A percentile compares a stretch with the other conserved stretches of the same genome.
These are phyloP conservation scores for Stagonosporopsis vannaccii DNA, from an alignment of 2,329 filamentous ascomycete species.

Conservation along the genomic window DNA sequence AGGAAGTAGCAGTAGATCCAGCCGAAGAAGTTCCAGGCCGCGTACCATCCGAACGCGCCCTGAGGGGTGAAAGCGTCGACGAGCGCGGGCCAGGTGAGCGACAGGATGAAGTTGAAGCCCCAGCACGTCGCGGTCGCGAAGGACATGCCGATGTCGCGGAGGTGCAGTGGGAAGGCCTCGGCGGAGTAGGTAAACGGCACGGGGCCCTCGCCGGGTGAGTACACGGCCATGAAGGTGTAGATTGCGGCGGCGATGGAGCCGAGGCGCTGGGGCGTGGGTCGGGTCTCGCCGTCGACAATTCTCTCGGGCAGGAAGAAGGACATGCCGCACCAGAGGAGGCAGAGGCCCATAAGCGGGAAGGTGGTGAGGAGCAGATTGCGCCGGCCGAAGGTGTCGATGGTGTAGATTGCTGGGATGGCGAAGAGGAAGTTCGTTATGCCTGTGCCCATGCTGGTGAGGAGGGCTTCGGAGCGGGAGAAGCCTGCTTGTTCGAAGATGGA, in stretches of 20 bases:
- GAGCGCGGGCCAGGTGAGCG: slow-evolving; percentile 62
- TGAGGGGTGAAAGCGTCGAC: slow-evolving; percentile 57
- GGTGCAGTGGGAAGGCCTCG: slow-evolving; percentile 55
- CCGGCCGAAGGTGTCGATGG: slow-evolving; percentile 55
- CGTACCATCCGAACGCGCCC: slow-evolving; percentile 65
- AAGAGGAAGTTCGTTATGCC: slow-evolving; percentile 56
- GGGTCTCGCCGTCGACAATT: slow-evolving; percentile 3
- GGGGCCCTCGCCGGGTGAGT: slow-evolving; percentile 41
- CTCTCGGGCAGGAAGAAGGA: slow-evolving; percentile 36
- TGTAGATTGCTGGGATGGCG: slow-evolving; percentile 55
- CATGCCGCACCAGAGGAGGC: slow-evolving; percentile 41
- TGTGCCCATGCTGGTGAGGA: slow-evolving; percentile 53
- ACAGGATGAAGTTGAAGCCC: slow-evolving; percentile 64
- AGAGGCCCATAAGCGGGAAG: slow-evolving; percentile 57
- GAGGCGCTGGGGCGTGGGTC: slow-evolving; percentile 29
- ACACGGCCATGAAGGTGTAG: slow-evolving; percentile 61
- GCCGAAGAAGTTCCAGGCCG: slow-evolving; percentile 62
- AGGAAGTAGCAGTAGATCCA: slow-evolving; percentile 52
- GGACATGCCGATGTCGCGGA: slow-evolving; percentile 53
- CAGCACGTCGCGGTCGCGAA: slow-evolving; percentile 62
- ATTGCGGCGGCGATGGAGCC: slow-evolving; percentile 51
- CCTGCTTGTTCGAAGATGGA: slow-evolving; percentile 45
- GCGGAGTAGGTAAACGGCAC: slow-evolving; percentile 51
- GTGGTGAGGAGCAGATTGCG: slow-evolving; percentile 55
- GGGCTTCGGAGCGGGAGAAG: slow-evolving; percentile 46